A percentile compares a stretch with the other conserved stretches of the same genome.
phyloP scores from a whole-genome alignment of 2,329 filamentous ascomycete species.

The Sclerotinia sclerotiorum region DNA sequence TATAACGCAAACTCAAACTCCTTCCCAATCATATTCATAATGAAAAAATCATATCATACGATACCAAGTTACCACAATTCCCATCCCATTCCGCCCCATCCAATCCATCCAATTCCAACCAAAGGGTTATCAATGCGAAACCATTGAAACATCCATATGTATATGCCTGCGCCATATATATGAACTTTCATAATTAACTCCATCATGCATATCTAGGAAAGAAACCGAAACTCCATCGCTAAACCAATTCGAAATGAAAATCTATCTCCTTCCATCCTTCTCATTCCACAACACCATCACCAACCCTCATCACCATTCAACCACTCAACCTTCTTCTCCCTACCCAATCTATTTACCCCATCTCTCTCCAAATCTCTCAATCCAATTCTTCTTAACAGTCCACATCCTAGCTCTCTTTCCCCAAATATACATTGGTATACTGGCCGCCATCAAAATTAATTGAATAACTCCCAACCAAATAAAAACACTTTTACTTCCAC shows the following conservation, averaged over 20 bases:
- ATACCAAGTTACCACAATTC: neutral
- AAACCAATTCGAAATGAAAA: neutral
- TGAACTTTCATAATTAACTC: neutral
- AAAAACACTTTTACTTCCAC: constrained; percentile 77
- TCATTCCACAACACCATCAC: neutral
- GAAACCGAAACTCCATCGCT: constrained; percentile 1
- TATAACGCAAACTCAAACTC: neutral
- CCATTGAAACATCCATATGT: neutral
- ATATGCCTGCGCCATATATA: neutral
- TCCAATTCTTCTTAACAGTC: constrained; percentile 82
- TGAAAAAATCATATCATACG: neutral
- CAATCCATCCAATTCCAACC: neutral
- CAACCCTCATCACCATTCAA: neutral
- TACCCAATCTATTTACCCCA: neutral
- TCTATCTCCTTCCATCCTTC: neutral
- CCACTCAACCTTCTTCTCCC: neutral
- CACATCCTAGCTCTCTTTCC: constrained; percentile 92
- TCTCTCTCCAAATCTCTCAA: constrained; percentile 66
- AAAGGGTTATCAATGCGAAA: neutral
- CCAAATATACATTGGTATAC: constrained; percentile 91
- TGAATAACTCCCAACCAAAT: constrained; percentile 85
- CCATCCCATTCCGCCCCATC: neutral
- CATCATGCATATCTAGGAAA: neutral
- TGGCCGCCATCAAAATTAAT: constrained; percentile 67
- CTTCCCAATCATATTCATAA: neutral